Evolutionary conservation across 352 stramenopile species (phyloP).

Genomic region (Phytophthora palmivora): DNA sequence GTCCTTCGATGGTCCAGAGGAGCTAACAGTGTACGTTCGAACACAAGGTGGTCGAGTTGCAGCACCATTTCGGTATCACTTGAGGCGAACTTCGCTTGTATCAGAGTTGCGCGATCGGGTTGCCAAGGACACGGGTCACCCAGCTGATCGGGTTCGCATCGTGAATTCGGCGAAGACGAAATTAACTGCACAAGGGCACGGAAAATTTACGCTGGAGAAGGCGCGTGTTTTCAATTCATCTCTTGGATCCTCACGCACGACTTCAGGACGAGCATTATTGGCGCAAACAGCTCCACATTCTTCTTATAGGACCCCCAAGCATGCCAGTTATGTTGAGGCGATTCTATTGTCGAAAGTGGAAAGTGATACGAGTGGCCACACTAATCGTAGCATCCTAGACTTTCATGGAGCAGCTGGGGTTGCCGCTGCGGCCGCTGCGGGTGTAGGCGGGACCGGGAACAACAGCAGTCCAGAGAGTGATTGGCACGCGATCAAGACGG

Average conservation of each 20-base stretch:
- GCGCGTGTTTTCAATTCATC: slow-evolving; percentile 54
- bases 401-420: slow-evolving; percentile 41
- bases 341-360: slow-evolving; percentile 71
- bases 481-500: slow-evolving; percentile 72
- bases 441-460: slow-evolving; percentile 41
- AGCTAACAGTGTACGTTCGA: slow-evolving; percentile 72
- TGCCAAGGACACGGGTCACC: slow-evolving; percentile 67
- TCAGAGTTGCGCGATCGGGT: slow-evolving; percentile 70
- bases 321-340: slow-evolving; percentile 57
- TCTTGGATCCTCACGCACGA: slow-evolving; percentile 14
- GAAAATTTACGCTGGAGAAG: slow-evolving; percentile 77
- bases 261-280: slow-evolving; percentile 29
- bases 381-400: slow-evolving; percentile 50
- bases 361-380: slow-evolving; percentile 66
- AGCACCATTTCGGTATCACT: slow-evolving; percentile 67
- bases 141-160: slow-evolving; percentile 68
- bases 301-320: slow-evolving; percentile 31
- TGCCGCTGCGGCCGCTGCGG: slow-evolving; percentile 32
- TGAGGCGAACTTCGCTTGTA: slow-evolving; percentile 64
- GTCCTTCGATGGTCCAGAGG: slow-evolving; percentile 54
- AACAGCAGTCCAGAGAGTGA: slow-evolving; percentile 61
- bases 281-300: slow-evolving; percentile 37
- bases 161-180: slow-evolving; percentile 79
- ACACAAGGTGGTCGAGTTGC: slow-evolving; percentile 69
- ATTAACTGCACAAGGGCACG: slow-evolving; percentile 68